Evolutionary conservation across 352 stramenopile genomes (phyloP).

Genomic region (Phytopythium aichiense): DNA sequence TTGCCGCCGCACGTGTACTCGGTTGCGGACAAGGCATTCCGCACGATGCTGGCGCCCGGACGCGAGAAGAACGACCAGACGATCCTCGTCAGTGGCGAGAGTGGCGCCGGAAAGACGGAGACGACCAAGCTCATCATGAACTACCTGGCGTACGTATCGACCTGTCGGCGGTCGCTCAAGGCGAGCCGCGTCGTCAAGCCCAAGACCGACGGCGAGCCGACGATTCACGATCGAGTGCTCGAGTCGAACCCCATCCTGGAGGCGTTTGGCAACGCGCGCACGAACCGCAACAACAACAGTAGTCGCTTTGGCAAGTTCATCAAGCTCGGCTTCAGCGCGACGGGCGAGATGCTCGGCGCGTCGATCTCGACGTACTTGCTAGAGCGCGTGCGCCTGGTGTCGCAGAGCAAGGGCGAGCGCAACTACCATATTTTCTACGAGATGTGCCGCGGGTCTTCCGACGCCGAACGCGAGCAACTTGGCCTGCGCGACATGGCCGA

Average conservation of each 20-base stretch:
- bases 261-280: slow-evolving; percentile 94
- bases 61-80: slow-evolving; percentile 83
- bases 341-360: slow-evolving; percentile 75
- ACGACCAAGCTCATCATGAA: slow-evolving; percentile 98
- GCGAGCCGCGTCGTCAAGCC: not conserved
- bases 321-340: slow-evolving; percentile 86
- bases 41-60: slow-evolving; percentile 67
- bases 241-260: slow-evolving; percentile 96
- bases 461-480: slow-evolving; percentile 44
- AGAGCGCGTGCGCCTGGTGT: slow-evolving; percentile 94
- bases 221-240: slow-evolving; percentile 86
- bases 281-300: slow-evolving; percentile 96
- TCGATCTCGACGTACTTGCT: slow-evolving; percentile 93
- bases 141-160: slow-evolving; percentile 91
- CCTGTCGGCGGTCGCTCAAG: slow-evolving; percentile 17
- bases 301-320: slow-evolving; percentile 97
- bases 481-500: slow-evolving; percentile 36
- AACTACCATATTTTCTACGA: slow-evolving; percentile 99
- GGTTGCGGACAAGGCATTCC: slow-evolving; percentile 79
- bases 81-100: slow-evolving; percentile 95
- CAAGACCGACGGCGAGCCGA: slow-evolving; percentile 22
- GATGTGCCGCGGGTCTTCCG: slow-evolving; percentile 76
- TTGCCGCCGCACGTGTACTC: slow-evolving; percentile 85
- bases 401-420: slow-evolving; percentile 91
- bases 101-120: slow-evolving; percentile 94